Base-by-base conservation (phyloP, 306 rosid genomes). In the Geum urbanum region DNA sequence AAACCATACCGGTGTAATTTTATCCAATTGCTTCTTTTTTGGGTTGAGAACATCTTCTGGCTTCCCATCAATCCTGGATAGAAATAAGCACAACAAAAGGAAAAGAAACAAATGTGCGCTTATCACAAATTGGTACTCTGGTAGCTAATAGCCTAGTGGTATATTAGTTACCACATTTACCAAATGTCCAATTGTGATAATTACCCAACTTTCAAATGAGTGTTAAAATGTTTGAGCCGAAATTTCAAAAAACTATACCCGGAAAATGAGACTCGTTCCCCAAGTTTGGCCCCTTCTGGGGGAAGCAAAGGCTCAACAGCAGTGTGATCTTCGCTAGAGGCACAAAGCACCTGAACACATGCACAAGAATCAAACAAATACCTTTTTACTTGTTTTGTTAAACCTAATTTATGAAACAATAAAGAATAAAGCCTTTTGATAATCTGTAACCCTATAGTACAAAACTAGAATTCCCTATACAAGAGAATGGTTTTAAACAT, bases 21-120 rank as follows among this genome's bases (percentile, higher is more conserved):
- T 91, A 56, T 94, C 99, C 67, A 94, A 75, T 76, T 94, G 99
- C 78, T 94, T 94, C 99, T 91, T 94, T 76, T 94, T 94, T 18
- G 99, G 99, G 82, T 94, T 94, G 18, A 94, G 99, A 53, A 91
- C 97, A 75, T 91, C 98, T 81, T 94, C 99, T 12, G 96, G 97
- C 82, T 89, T 89, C 79, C 97, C 97, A 71, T 94, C 96, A 74
- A 91, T 79, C 80, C 99, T 91, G 72, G 52, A 83, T 56, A 70
- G 43, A 66, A 68, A 69, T 19, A 79, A 70, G 41, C 43, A 22
- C 35, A 24, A 43, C 70, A 47, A 32, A 32, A 2, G 3, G 37
- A 32, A 32, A 43, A 43, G 2, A 7, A 43, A 43, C 10, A 43
- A 43, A 6, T 7, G 9, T 3, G 14, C 7, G 9, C 11, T 5